Evolutionary conservation across 2,329 filamentous ascomycete genomes (phyloP).

Genomic region (Neurospora sp.): DNA sequence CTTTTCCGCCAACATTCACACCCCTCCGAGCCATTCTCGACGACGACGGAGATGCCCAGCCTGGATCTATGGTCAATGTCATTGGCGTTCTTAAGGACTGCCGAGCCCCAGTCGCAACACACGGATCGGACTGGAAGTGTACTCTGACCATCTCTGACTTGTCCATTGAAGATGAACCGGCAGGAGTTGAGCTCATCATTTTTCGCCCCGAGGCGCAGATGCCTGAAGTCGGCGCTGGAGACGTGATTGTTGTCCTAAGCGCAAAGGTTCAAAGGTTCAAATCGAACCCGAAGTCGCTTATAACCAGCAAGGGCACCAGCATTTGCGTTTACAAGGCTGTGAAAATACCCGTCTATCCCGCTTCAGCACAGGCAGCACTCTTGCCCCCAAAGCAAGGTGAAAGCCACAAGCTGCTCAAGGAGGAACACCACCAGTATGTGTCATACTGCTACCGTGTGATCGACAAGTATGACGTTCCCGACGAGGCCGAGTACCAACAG

Average conservation of each 20-base stretch:
- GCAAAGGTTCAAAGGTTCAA: constrained; percentile 37
- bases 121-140: constrained; percentile 48
- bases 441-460: constrained; percentile 35
- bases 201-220: constrained; percentile 45
- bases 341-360: constrained; percentile 30
- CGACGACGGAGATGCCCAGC: constrained; percentile 17
- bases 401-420: constrained; percentile 11
- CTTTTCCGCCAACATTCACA: constrained; percentile 31
- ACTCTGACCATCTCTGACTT: constrained; percentile 51
- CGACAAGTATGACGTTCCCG: constrained; percentile 34
- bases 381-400: constrained; percentile 6
- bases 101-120: constrained; percentile 40
- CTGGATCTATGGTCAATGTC: constrained; percentile 39
- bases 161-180: constrained; percentile 35
- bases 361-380: constrained; percentile 26
- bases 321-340: constrained; percentile 34
- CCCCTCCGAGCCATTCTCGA: constrained; percentile 34
- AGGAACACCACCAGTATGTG: constrained; percentile 34
- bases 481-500: constrained; percentile 30
- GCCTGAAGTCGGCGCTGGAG: constrained; percentile 39
- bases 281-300: constrained; percentile 27
- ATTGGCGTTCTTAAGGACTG: constrained; percentile 63
- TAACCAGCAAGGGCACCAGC: constrained; percentile 31
- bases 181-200: constrained; percentile 42
- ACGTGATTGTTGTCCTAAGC: constrained; percentile 54